Evolutionary conservation across 2,329 filamentous ascomycete genomes (phyloP).

Genomic region (Penicillium sp.): DNA sequence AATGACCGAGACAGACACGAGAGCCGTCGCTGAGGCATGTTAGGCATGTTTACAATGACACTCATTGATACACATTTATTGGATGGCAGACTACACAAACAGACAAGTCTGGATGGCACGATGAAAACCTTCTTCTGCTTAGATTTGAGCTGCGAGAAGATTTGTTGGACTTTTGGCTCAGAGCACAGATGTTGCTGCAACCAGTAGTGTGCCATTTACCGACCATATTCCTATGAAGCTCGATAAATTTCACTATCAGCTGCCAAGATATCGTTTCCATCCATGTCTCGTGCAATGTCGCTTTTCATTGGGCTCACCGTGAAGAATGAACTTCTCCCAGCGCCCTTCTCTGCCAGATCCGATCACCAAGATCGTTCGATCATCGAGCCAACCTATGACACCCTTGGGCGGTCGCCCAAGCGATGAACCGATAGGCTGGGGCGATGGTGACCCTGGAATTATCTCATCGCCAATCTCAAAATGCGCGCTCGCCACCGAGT

Average conservation of each 20-base stretch:
- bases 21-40: conserved; percentile 23
- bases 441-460: conserved; percentile 36
- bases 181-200: too few species aligned
- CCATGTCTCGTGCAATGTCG: conserved; percentile 64
- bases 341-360: conserved; percentile 72
- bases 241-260: conserved; percentile 11
- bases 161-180: too few species aligned
- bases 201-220: background rate
- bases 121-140: too few species aligned
- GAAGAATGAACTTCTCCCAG: conserved; percentile 80
- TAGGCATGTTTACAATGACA: conserved; percentile 2
- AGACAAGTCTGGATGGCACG: too few species aligned
- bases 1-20: conserved; percentile 29
- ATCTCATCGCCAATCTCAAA: conserved; percentile 80
- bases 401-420: conserved; percentile 67
- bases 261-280: conserved; percentile 70
- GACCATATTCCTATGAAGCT: background rate
- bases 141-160: too few species aligned
- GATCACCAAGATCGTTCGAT: conserved; percentile 67
- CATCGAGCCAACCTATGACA: conserved; percentile 74
- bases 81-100: too few species aligned
- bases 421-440: conserved; percentile 49
- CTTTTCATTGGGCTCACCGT: conserved; percentile 62
- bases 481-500: conserved; percentile 72
- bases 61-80: background rate